Evolutionary conservation across 371 early-diverging fungal genomes (phyloP).

Genomic region (Chytridiales sp.): DNA sequence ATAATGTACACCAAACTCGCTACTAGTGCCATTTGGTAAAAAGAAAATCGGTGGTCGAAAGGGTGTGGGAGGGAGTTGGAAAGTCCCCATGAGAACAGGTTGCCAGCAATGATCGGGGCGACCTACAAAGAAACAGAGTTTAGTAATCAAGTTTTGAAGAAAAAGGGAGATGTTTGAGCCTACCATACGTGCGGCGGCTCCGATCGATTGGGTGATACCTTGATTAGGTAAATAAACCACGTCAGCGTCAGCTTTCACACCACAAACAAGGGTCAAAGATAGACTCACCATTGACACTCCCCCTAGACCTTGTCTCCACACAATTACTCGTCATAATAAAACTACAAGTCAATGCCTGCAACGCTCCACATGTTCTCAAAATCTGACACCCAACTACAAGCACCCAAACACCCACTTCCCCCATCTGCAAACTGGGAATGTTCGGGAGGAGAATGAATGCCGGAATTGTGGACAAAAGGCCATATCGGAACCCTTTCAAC

Average conservation of each 20-base stretch:
- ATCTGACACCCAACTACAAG: constrained; percentile 17
- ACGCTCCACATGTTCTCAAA: constrained; percentile 15
- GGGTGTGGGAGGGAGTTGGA: constrained; percentile 11
- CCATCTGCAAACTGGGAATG: neutral
- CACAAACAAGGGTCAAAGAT: neutral
- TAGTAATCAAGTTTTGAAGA: neutral
- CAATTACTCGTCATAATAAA: constrained; percentile 35
- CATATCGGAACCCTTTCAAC: constrained; percentile 27
- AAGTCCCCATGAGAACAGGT: constrained; percentile 28
- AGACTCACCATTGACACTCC: constrained; percentile 13
- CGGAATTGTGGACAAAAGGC: constrained; percentile 23
- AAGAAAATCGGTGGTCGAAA: constrained; percentile 31
- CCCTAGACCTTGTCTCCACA: constrained; percentile 12
- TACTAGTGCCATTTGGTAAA: constrained; percentile 22
- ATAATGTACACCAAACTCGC: no score
- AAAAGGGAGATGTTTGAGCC: neutral
- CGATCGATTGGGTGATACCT: constrained; percentile 28
- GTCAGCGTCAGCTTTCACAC: neutral
- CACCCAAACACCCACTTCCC: constrained; percentile 8
- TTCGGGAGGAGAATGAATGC: constrained; percentile 19
- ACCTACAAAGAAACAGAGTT: neutral
- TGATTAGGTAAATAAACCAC: no score
- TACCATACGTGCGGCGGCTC: constrained; percentile 22
- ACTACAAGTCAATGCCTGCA: constrained; percentile 31
- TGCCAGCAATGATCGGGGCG: constrained; percentile 25